phyloP scores from a whole-genome alignment of 495 filamentous ascomycete species.

The Tuber microsphaerosporum region DNA sequence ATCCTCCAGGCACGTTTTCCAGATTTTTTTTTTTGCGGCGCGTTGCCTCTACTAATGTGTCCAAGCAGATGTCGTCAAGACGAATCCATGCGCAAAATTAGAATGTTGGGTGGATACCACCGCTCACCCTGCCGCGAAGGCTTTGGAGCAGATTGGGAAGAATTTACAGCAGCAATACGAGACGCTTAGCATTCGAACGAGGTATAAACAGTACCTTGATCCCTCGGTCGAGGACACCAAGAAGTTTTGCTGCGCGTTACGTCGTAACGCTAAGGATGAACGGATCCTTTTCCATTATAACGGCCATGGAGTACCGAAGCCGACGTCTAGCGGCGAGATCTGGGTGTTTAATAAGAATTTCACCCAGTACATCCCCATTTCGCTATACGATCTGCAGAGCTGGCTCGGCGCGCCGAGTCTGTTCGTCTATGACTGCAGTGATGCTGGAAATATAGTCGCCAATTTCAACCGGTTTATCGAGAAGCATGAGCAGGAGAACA shows the following conservation, averaged over 20 bases:
- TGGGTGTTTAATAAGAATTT: constrained; percentile 99
- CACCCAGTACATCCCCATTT: constrained; percentile 97
- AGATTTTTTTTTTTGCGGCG: background rate
- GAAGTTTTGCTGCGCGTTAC: constrained; percentile 82
- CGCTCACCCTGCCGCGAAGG: constrained; percentile 67
- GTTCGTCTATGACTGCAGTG: constrained; percentile 95
- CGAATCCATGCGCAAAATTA: constrained; percentile 80
- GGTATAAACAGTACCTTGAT: constrained; percentile 94
- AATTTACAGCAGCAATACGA: constrained; percentile 92
- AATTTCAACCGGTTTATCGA: constrained; percentile 92
- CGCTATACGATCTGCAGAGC: constrained; percentile 86
- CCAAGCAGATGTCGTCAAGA: constrained; percentile 57
- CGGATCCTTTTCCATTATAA: constrained; percentile 96
- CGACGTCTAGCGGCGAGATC: constrained; percentile 90
- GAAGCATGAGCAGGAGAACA: constrained; percentile 81
- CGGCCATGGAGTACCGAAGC: constrained; percentile 94
- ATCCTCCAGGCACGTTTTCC: constrained; percentile 65
- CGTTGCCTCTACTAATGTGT: background rate
- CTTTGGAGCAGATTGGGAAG: constrained; percentile 91
- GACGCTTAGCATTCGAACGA: constrained; percentile 81
- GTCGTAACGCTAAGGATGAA: constrained; percentile 90
- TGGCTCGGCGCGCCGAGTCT: constrained; percentile 95
- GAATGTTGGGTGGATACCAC: constrained; percentile 97
- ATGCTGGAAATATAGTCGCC: constrained; percentile 86
- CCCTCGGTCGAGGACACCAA: constrained; percentile 95